Conservation (phyloP, 73 alveolate genomes). For the Paramecium biaurelia region DNA sequence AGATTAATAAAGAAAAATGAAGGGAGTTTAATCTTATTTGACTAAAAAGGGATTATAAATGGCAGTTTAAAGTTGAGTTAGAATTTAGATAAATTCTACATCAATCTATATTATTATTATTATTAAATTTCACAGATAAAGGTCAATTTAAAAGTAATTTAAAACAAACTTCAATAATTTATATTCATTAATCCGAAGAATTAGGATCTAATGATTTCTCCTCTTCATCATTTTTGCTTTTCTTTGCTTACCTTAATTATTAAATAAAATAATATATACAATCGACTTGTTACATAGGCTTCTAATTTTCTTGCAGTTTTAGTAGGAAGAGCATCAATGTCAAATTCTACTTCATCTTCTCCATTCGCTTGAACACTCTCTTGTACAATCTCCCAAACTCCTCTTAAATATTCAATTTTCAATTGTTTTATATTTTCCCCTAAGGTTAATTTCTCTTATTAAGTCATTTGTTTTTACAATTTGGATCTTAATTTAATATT, state of each 20-base stretch:
- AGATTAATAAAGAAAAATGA: slow-evolving; percentile 49
- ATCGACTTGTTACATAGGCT: slow-evolving; percentile 24
- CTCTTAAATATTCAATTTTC: slow-evolving; percentile 56
- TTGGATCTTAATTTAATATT: neutral
- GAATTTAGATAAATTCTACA: neutral
- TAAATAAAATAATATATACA: neutral
- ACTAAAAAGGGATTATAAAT: slow-evolving; percentile 3
- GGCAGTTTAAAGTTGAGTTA: neutral
- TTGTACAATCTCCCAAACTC: slow-evolving; percentile 60
- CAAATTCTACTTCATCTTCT: slow-evolving; percentile 57
- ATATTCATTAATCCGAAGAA: neutral
- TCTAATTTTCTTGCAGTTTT: slow-evolving; percentile 57
- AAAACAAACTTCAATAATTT: neutral
- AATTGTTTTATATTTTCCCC: slow-evolving; percentile 51
- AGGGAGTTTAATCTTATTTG: neutral
- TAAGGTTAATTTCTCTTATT: slow-evolving; percentile 24
- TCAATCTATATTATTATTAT: neutral
- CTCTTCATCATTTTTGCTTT: neutral
- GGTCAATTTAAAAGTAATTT: neutral
- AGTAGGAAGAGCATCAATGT: slow-evolving; percentile 56
- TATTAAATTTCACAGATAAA: neutral
- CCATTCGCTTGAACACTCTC: slow-evolving; percentile 34
- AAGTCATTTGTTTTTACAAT: neutral
- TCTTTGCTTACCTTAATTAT: neutral
- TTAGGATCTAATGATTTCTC: neutral